phyloP scores from a whole-genome alignment of 2,329 filamentous ascomycete species.

The Chaetomium sp. region DNA sequence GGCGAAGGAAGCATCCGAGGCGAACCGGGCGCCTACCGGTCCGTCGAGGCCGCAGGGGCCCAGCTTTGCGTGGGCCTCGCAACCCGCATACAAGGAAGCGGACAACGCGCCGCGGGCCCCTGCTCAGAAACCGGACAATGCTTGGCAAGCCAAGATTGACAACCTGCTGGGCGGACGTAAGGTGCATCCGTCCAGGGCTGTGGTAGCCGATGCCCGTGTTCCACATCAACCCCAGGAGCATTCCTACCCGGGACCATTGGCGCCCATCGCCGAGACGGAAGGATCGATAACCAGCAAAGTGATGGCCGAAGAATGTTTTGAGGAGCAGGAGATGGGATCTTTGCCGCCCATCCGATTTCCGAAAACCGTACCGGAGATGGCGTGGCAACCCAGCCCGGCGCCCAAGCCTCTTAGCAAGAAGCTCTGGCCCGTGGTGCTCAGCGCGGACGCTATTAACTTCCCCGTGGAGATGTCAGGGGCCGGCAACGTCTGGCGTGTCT shows the following conservation, averaged over 20 bases:
- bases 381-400: constrained; percentile 62
- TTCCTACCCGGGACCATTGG: constrained; percentile 46
- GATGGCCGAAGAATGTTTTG: constrained; percentile 78
- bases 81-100: constrained; percentile 31
- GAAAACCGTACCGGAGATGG: constrained; percentile 59
- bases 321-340: constrained; percentile 78
- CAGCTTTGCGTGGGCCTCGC: constrained; percentile 32
- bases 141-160: constrained; percentile 81
- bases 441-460: constrained; percentile 35
- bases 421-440: constrained; percentile 51
- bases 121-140: constrained; percentile 24
- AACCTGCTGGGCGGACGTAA: constrained; percentile 72
- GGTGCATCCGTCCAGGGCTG: constrained; percentile 55
- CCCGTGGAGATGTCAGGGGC: constrained; percentile 37
- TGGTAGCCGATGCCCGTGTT: constrained; percentile 55
- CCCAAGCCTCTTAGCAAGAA: constrained; percentile 58
- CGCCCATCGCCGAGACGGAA: constrained; percentile 41
- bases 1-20: constrained; percentile 38
- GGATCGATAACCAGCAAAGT: constrained; percentile 61
- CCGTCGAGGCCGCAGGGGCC: constrained; percentile 26
- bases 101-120: constrained; percentile 15
- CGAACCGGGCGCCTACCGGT: constrained; percentile 8
- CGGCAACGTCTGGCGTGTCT: constrained; percentile 44
- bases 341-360: constrained; percentile 72
- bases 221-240: constrained; percentile 57